Percentiles rank a stretch among this genome's conserved stretches.
phyloP scores from a whole-genome alignment of 805 yeast genomes.

The Hanseniaspora lachancei region DNA sequence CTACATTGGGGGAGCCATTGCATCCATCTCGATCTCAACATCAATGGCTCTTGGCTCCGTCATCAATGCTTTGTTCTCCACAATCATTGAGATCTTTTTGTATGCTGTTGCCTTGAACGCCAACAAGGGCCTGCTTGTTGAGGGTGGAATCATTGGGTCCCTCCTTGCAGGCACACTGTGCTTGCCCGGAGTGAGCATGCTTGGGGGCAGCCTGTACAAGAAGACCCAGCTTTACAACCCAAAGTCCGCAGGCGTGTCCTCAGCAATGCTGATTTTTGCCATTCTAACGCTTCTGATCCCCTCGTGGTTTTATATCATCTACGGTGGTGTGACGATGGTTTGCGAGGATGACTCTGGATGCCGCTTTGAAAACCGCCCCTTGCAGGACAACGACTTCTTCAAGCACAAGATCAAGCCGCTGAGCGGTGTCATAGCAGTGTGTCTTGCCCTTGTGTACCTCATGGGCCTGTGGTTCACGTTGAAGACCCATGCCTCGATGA shows the following conservation, averaged over 20 bases:
- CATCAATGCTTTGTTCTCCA: slow-evolving; percentile 92
- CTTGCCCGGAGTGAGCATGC: slow-evolving; percentile 91
- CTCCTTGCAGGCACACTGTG: slow-evolving; percentile 82
- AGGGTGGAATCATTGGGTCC: slow-evolving; percentile 91
- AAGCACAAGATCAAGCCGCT: slow-evolving; percentile 64
- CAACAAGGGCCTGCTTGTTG: slow-evolving; percentile 77
- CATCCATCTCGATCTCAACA: slow-evolving; percentile 94
- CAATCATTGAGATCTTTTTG: slow-evolving; percentile 82
- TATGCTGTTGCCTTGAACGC: slow-evolving; percentile 85
- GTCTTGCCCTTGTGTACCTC: slow-evolving; percentile 68
- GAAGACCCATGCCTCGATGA: slow-evolving; percentile 90
- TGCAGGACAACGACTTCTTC: slow-evolving; percentile 57
- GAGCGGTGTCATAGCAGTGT: slow-evolving; percentile 63
- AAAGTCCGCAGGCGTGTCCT: slow-evolving; percentile 89
- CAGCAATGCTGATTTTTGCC: slow-evolving; percentile 87
- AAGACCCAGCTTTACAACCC: slow-evolving; percentile 95
- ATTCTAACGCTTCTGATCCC: slow-evolving; percentile 87
- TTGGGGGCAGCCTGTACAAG: slow-evolving; percentile 86
- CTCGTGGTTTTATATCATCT: slow-evolving; percentile 75
- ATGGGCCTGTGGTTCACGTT: slow-evolving; percentile 87
- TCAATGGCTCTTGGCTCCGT: slow-evolving; percentile 99
- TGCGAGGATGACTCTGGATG: slow-evolving; percentile 46
- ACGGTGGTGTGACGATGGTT: slow-evolving; percentile 68
- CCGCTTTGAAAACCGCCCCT: slow-evolving; percentile 63
- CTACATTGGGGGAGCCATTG: slow-evolving; percentile 98